Percentiles rank a stretch among this genome's conserved stretches.
Conservation (phyloP, 202 grass and related monocot species). For the Setaria viridis region DNA sequence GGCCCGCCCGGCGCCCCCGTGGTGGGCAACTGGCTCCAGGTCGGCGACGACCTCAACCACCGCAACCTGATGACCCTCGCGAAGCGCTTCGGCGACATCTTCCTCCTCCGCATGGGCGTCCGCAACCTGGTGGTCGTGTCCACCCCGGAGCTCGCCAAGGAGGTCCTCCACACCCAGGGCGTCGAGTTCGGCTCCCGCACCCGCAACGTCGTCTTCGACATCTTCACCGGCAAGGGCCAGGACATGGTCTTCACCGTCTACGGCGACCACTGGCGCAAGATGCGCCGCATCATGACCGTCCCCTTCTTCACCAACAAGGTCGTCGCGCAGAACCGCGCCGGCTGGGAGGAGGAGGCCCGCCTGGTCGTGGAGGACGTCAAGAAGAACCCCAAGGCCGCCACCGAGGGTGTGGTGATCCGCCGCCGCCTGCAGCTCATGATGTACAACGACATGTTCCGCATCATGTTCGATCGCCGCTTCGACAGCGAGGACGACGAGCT, state of each 20-base stretch:
- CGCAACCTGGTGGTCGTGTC: slow-evolving; percentile 88
- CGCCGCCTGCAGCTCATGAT: slow-evolving; percentile 78
- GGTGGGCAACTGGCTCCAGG: slow-evolving; percentile 88
- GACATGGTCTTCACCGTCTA: slow-evolving; percentile 97
- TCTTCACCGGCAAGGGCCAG: slow-evolving; percentile 87
- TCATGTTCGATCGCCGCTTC: slow-evolving; percentile 88
- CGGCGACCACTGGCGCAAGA: slow-evolving; percentile 96
- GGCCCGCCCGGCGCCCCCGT: slow-evolving; percentile 64
- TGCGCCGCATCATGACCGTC: slow-evolving; percentile 90
- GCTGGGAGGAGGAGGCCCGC: slow-evolving; percentile 79
- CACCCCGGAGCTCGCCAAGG: slow-evolving; percentile 66
- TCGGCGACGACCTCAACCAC: slow-evolving; percentile 92
- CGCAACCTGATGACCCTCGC: slow-evolving; percentile 65
- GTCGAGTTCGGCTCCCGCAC: slow-evolving; percentile 90
- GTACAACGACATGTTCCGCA: slow-evolving; percentile 96
- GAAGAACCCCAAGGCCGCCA: slow-evolving; percentile 41
- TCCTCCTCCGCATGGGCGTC: slow-evolving; percentile 79
- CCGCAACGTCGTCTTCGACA: slow-evolving; percentile 89
- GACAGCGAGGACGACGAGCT: slow-evolving; percentile 63
- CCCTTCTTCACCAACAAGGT: slow-evolving; percentile 96
- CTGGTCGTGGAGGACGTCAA: slow-evolving; percentile 69
- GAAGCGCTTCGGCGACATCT: slow-evolving; percentile 67
- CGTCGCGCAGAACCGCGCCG: slow-evolving; percentile 69
- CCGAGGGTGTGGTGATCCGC: slow-evolving; percentile 59
- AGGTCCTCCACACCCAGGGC: slow-evolving; percentile 84